phyloP scores from a whole-genome alignment of 1,139 yeast species.

The Yamadazyma atmosphaerica region DNA sequence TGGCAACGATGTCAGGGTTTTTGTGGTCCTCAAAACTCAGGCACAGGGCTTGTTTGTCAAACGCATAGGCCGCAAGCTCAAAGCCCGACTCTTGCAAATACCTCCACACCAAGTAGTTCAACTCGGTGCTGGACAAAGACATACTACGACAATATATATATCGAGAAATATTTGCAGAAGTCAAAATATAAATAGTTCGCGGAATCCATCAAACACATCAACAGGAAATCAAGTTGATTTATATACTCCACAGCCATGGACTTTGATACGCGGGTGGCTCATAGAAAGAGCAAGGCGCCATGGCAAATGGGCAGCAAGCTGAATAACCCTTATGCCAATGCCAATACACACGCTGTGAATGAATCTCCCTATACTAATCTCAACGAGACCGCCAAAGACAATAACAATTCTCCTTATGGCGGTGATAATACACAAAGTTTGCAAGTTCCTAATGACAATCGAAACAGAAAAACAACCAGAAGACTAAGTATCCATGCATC shows the following conservation, averaged over 20 bases:
- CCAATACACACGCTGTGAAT: constrained; percentile 18
- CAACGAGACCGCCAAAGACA: constrained; percentile 9
- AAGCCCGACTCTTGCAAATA: constrained; percentile 87
- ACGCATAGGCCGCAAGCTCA: constrained; percentile 77
- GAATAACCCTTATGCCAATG: constrained; percentile 39
- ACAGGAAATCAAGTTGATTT: too few species aligned
- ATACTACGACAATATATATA: too few species aligned
- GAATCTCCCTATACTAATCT: constrained; percentile 3
- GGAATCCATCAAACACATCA: too few species aligned
- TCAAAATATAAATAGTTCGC: too few species aligned
- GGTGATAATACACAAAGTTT: neutral
- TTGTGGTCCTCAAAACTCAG: constrained; percentile 52
- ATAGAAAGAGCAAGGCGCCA: constrained; percentile 48
- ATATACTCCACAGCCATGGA: too few species aligned
- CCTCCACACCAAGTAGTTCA: constrained; percentile 91
- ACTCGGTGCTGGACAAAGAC: constrained; percentile 83
- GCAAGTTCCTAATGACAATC: constrained; percentile 10
- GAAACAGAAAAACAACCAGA: constrained; percentile 29
- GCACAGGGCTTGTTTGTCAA: constrained; percentile 73
- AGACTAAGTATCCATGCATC: constrained; percentile 47
- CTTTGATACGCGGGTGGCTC: constrained; percentile 28
- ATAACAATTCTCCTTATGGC: constrained; percentile 4
- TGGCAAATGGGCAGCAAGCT: constrained; percentile 32
- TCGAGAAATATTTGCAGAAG: too few species aligned
- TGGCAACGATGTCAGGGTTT: constrained; percentile 50